Evolutionary conservation across 1,139 yeast genomes (phyloP).

Genomic region (Candida buenavistaensis): DNA sequence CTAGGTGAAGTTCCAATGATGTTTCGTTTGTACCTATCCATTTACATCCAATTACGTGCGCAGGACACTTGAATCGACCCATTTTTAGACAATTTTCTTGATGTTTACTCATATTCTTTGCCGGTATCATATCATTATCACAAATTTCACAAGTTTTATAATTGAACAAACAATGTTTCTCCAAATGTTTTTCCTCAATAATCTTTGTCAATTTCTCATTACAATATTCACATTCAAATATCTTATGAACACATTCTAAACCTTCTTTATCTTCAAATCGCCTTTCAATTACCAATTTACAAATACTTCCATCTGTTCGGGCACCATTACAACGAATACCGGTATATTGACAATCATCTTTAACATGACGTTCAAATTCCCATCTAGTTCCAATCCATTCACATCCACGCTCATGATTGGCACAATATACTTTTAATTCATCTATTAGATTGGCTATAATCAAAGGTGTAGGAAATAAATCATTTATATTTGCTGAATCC

Average conservation of each 20-base stretch:
- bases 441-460: conserved; percentile 61
- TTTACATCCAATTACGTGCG: conserved; percentile 40
- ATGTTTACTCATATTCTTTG: conserved; percentile 33
- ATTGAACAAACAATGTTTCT: conserved; percentile 41
- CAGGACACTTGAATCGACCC: conserved; percentile 40
- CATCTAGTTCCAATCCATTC: conserved; percentile 59
- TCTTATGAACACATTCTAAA: conserved; percentile 34
- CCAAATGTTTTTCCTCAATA: conserved; percentile 34
- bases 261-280: conserved; percentile 11
- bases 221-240: conserved; percentile 44
- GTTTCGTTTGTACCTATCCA: conserved; percentile 43
- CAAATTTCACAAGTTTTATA: conserved; percentile 41
- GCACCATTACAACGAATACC: conserved; percentile 46
- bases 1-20: conserved; percentile 39
- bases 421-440: conserved; percentile 58
- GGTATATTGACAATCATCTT: conserved; percentile 51
- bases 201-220: conserved; percentile 29
- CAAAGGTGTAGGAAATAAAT: conserved; percentile 62
- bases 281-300: conserved; percentile 15
- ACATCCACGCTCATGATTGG: conserved; percentile 57
- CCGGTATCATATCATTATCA: conserved; percentile 41
- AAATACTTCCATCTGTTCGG: conserved; percentile 14
- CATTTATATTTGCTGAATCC: conserved; percentile 35
- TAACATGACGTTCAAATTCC: conserved; percentile 55
- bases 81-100: conserved; percentile 34